phyloP scores from a whole-genome alignment of 768 basidiomycete genomes.

The Calocera viscosa region DNA sequence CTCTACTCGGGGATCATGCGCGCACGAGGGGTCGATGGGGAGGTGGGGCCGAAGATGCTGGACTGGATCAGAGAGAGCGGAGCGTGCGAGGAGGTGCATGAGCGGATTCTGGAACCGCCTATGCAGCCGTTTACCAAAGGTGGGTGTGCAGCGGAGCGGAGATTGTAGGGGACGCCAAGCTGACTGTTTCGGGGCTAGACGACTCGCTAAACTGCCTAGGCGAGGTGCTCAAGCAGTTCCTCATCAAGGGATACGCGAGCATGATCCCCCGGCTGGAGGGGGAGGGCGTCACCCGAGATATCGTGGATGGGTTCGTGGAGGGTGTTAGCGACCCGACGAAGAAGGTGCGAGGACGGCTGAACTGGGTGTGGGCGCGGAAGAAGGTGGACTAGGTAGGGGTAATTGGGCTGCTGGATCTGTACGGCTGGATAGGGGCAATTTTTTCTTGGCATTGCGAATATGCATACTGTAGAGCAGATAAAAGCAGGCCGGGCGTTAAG shows the following conservation, averaged over 20 bases:
- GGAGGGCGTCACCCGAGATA: background rate
- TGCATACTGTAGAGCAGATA: no score
- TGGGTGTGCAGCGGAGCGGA: background rate
- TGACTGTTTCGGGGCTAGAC: background rate
- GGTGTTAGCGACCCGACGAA: background rate
- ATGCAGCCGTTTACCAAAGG: background rate
- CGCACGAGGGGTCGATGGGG: background rate
- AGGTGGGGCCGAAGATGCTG: conserved; percentile 8
- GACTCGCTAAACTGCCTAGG: background rate
- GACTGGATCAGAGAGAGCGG: background rate
- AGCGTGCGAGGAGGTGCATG: background rate
- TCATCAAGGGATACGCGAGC: background rate
- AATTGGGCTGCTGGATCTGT: background rate
- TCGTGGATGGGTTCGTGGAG: background rate
- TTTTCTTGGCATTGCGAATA: no score
- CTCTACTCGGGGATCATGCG: background rate
- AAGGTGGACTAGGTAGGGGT: background rate
- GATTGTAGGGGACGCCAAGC: background rate
- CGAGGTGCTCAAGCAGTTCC: background rate
- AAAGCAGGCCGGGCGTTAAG: no score
- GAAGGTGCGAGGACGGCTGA: background rate
- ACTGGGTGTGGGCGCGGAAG: conserved; percentile 6
- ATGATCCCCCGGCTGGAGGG: background rate
- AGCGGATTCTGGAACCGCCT: background rate
- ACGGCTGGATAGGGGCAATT: no score